Conservation (phyloP, 108 stramenopile genomes). For the Epithemia pelagica region DNA sequence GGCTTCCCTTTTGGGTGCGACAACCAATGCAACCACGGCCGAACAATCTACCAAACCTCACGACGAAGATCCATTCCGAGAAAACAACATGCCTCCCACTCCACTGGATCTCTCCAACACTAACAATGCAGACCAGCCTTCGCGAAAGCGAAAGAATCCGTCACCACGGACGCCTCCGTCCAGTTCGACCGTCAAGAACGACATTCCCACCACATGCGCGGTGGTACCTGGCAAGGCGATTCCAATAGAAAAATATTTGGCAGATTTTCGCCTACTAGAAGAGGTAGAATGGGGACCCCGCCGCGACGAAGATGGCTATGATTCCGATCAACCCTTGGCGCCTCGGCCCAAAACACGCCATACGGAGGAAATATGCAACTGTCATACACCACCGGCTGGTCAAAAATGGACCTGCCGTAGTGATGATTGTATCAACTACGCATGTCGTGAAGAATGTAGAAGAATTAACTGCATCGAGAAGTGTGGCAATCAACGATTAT, state of each 20-base stretch:
- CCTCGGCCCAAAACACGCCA: slow-evolving; percentile 6
- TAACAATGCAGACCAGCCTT: too few species aligned
- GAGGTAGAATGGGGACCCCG: slow-evolving; percentile 43
- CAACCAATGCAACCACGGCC: too few species aligned
- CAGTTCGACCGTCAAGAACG: background rate
- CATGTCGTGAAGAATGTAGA: slow-evolving; percentile 79
- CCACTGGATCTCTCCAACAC: too few species aligned
- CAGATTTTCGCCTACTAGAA: slow-evolving; percentile 37
- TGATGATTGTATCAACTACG: slow-evolving; percentile 52
- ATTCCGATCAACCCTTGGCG: slow-evolving; percentile 11
- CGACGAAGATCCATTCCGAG: too few species aligned
- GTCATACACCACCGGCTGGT: background rate
- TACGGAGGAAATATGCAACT: background rate
- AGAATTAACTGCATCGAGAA: slow-evolving; percentile 29
- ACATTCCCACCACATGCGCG: background rate
- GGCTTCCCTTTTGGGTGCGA: too few species aligned
- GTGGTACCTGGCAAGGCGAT: background rate
- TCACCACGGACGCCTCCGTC: background rate
- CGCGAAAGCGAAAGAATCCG: background rate
- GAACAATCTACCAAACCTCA: too few species aligned
- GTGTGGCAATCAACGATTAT: slow-evolving; percentile 72
- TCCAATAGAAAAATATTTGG: background rate
- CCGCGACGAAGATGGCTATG: slow-evolving; percentile 11
- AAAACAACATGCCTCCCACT: too few species aligned
- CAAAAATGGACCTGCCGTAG: slow-evolving; percentile 15